A percentile compares a stretch with the other conserved stretches of the same genome.
Evolutionary conservation across 1,284 basidiomycete genomes (phyloP).

Genomic region (Moesziomyces parantarcticus): DNA sequence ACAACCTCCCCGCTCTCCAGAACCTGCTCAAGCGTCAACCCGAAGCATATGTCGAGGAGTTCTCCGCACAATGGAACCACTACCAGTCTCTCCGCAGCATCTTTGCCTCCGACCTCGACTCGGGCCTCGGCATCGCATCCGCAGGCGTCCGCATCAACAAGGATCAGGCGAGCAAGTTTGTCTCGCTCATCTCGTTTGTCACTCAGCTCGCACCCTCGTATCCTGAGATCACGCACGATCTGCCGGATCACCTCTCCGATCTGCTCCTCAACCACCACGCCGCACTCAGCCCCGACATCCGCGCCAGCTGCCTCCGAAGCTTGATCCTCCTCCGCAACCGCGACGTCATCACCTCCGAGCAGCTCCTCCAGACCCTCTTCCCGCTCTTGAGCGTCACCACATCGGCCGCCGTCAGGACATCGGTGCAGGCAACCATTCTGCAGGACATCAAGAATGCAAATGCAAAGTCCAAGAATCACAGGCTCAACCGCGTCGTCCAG

Average conservation of each 20-base stretch:
- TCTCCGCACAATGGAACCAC: constrained; percentile 98
- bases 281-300: constrained; percentile 59
- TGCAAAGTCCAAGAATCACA: constrained; percentile 87
- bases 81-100: constrained; percentile 88
- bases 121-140: constrained; percentile 11
- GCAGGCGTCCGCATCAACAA: constrained; percentile 47
- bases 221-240: constrained; percentile 56
- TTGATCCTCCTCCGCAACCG: constrained; percentile 87
- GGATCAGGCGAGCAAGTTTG: constrained; percentile 61
- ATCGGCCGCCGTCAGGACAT: constrained; percentile 82
- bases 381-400: constrained; percentile 87
- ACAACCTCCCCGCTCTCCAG: constrained; percentile 79
- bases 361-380: constrained; percentile 91
- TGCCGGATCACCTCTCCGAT: constrained; percentile 57
- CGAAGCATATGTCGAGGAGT: constrained; percentile 90
- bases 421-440: constrained; percentile 95
- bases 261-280: constrained; percentile 64
- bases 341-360: constrained; percentile 87
- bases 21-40: constrained; percentile 95
- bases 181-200: constrained; percentile 59
- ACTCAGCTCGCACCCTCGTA: constrained; percentile 73
- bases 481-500: constrained; percentile 94
- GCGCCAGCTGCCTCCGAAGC: constrained; percentile 51
- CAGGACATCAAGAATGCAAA: constrained; percentile 94
- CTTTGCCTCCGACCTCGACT: constrained; percentile 71